Evolutionary conservation across 345 rosid species (phyloP).

Genomic region (Salix arbutifolia): DNA sequence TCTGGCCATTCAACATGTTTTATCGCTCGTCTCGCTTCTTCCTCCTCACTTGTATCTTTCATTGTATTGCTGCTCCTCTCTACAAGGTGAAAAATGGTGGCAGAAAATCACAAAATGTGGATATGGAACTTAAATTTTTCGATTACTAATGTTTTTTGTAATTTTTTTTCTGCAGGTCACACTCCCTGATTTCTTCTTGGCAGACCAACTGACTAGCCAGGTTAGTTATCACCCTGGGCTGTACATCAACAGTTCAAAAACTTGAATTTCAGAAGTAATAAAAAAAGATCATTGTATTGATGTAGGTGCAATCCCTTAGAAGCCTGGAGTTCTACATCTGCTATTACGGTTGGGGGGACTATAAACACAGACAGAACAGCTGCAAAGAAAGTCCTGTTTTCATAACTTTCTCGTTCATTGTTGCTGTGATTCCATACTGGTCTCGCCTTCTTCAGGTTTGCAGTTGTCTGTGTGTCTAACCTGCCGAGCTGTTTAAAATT

Average conservation of each 20-base stretch:
- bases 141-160: neutral
- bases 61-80: constrained; percentile 40
- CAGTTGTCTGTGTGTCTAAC: neutral
- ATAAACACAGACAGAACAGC: constrained; percentile 32
- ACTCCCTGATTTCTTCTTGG: constrained; percentile 65
- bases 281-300: neutral
- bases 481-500: neutral
- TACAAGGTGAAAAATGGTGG: constrained; percentile 31
- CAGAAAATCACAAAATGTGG: neutral
- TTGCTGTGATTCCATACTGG: constrained; percentile 58
- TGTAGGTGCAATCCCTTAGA: constrained; percentile 67
- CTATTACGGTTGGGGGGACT: constrained; percentile 72
- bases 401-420: constrained; percentile 46
- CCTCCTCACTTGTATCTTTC: constrained; percentile 33
- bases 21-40: constrained; percentile 39
- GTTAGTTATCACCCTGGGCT: constrained; percentile 23
- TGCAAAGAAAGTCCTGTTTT: constrained; percentile 33
- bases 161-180: constrained; percentile 37
- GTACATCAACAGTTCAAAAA: neutral
- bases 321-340: constrained; percentile 69
- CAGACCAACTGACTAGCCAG: constrained; percentile 70
- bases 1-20: constrained; percentile 35
- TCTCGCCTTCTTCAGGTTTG: constrained; percentile 58
- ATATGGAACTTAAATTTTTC: neutral
- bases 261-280: neutral